A percentile compares a stretch with the other conserved stretches of the same genome.
Conservation (phyloP, 2,329 filamentous ascomycete genomes). For the Emergomyces africanus region DNA sequence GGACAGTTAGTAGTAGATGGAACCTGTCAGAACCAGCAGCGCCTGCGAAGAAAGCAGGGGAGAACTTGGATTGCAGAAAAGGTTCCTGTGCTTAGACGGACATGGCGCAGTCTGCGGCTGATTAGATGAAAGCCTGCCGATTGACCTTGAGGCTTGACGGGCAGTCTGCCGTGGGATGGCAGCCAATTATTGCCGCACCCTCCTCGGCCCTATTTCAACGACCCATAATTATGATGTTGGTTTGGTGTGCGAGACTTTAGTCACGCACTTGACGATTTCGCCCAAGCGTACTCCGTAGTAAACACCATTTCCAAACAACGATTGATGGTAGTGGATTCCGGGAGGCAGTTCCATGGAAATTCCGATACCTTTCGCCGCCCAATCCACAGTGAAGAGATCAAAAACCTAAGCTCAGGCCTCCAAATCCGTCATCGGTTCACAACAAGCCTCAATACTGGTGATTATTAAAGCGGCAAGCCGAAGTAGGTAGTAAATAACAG, state of each 20-base stretch:
- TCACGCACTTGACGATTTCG: too few species aligned
- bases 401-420: not conserved
- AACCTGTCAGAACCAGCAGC: not conserved
- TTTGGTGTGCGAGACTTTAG: not conserved
- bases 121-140: constrained; percentile 3
- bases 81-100: not conserved
- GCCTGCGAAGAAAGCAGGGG: not conserved
- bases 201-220: not conserved
- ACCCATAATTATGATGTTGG: not conserved
- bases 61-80: not conserved
- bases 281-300: too few species aligned
- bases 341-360: too few species aligned
- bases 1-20: not conserved
- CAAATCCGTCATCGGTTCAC: not conserved
- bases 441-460: not conserved
- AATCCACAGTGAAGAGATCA: not conserved
- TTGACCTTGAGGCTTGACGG: not conserved
- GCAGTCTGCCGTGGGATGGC: not conserved
- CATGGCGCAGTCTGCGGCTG: constrained; percentile 7
- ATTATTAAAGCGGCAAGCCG: not conserved
- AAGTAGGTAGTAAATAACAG: too few species aligned
- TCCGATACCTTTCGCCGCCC: not conserved
- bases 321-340: too few species aligned
- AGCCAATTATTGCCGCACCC: not conserved
- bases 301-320: too few species aligned